These are phyloP conservation scores for Oryza coarctata DNA, from an alignment of 176 grass and related monocot genomes.

Conservation along the genomic window DNA sequence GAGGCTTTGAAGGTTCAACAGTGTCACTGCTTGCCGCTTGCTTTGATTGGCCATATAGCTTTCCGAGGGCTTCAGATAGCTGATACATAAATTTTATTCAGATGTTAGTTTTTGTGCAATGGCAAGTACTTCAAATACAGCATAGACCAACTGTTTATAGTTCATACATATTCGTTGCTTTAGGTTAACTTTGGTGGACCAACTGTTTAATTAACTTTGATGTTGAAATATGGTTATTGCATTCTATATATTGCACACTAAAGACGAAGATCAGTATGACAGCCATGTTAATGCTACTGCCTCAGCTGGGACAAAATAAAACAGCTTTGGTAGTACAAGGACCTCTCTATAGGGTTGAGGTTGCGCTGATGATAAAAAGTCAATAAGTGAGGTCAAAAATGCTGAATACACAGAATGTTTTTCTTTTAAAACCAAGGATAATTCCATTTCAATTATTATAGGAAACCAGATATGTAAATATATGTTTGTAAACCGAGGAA, in stretches of 20 bases:
- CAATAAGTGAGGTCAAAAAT: neutral
- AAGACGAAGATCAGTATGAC: neutral
- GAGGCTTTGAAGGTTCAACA: constrained; percentile 73
- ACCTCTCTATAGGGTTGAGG: neutral
- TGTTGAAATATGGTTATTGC: neutral
- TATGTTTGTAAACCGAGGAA: neutral
- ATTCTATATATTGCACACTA: neutral
- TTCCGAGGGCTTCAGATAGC: constrained; percentile 98
- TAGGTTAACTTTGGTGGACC: no score
- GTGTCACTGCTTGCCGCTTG: constrained; percentile 63
- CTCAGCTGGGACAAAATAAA: neutral
- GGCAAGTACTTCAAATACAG: neutral
- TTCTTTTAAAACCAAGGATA: neutral
- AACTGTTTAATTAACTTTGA: neutral
- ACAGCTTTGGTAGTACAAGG: neutral
- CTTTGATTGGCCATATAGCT: constrained; percentile 91
- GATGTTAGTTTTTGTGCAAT: neutral
- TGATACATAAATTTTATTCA: constrained; percentile 38
- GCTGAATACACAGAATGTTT: neutral
- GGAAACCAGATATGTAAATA: neutral
- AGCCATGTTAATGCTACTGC: neutral
- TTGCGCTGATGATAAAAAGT: neutral
- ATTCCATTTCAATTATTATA: neutral
- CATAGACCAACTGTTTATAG: neutral
- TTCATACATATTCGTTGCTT: no score